phyloP scores from a whole-genome alignment of 176 grass and related monocot genomes.

The Oryza nivara region DNA sequence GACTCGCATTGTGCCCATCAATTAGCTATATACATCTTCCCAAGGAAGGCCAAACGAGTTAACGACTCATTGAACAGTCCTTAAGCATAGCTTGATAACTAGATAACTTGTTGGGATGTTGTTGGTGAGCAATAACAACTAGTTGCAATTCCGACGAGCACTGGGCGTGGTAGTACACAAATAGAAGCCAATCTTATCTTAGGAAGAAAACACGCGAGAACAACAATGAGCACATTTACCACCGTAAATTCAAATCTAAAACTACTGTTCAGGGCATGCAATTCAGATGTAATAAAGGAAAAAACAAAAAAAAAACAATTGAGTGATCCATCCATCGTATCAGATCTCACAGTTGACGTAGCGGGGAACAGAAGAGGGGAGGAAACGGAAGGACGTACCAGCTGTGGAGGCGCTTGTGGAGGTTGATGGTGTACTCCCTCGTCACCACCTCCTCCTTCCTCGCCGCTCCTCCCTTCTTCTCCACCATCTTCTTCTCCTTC shows the following conservation, averaged over 20 bases:
- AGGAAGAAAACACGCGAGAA: background rate
- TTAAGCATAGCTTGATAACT: too few species aligned
- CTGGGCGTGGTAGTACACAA: background rate
- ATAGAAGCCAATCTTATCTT: background rate
- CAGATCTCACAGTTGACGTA: background rate
- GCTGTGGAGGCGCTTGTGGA: conserved; percentile 93
- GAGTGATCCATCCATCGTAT: background rate
- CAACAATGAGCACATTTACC: background rate
- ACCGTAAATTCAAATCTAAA: background rate
- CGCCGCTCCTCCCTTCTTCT: conserved; percentile 57
- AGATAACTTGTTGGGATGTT: background rate
- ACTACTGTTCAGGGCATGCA: background rate
- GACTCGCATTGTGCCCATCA: background rate
- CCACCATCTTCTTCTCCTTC: conserved; percentile 55
- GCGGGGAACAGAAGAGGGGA: background rate
- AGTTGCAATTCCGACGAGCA: background rate
- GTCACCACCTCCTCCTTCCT: conserved; percentile 87
- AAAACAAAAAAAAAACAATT: background rate
- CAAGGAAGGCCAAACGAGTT: background rate
- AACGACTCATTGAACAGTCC: background rate
- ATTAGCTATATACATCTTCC: background rate
- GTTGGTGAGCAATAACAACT: background rate
- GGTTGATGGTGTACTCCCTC: conserved; percentile 85
- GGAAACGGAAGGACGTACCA: conserved; percentile 44
- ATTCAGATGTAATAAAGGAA: too few species aligned